Percentiles rank a stretch among this genome's conserved stretches.
Evolutionary conservation across 257 asterid genomes (phyloP).

Genomic region (Solanum piurae): DNA sequence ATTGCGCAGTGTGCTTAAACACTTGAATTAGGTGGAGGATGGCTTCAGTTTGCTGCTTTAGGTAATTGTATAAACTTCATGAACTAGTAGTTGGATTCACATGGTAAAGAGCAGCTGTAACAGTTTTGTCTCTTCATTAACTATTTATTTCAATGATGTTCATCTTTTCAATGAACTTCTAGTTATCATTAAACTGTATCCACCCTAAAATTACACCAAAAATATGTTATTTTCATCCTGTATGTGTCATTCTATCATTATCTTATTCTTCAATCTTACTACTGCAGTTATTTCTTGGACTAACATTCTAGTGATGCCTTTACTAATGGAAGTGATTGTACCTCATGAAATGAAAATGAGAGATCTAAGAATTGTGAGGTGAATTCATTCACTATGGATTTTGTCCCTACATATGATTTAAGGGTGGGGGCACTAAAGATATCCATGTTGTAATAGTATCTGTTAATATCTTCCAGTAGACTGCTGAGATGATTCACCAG

Average conservation of each 20-base stretch:
- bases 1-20: conserved; percentile 19
- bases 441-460: background rate
- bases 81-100: background rate
- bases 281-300: background rate
- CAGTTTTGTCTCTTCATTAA: background rate
- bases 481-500: background rate
- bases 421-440: background rate
- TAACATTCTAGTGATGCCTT: background rate
- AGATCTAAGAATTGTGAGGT: background rate
- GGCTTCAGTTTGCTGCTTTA: background rate
- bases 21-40: conserved; percentile 4
- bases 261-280: background rate
- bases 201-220: background rate
- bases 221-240: background rate
- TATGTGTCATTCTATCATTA: background rate
- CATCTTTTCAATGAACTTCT: background rate
- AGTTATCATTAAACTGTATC: background rate
- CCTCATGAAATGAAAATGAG: background rate
- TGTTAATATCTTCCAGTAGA: background rate
- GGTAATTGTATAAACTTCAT: background rate
- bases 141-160: background rate
- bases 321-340: background rate
- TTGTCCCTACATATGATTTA: background rate
- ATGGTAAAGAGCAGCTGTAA: background rate
- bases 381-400: background rate